Percentiles rank a stretch among this genome's conserved stretches.
These are phyloP conservation scores for Dendrostoma leiphaemia DNA, from an alignment of 2,329 filamentous ascomycete genomes.

Conservation along the genomic window DNA sequence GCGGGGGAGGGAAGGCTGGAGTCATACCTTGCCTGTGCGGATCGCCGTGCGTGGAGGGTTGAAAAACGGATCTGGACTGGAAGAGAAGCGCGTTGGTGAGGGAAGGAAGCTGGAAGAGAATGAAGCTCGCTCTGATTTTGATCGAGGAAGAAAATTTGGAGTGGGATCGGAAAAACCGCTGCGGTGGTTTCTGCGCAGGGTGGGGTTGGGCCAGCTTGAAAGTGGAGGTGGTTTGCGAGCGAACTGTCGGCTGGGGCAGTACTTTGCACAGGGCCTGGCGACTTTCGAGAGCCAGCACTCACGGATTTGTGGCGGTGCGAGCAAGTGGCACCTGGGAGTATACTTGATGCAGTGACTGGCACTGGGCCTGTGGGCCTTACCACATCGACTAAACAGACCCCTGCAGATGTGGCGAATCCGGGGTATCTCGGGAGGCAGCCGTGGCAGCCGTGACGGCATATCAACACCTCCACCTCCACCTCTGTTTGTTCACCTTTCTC, in stretches of 20 bases:
- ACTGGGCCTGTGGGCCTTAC: too few species aligned
- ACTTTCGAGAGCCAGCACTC: too few species aligned
- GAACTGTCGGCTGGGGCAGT: too few species aligned
- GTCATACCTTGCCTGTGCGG: conserved; percentile 27
- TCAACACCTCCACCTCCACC: not conserved
- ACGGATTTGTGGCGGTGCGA: not conserved
- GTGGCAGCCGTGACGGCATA: not conserved
- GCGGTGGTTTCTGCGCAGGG: too few species aligned
- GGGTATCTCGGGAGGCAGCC: not conserved
- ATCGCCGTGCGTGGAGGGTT: conserved; percentile 9
- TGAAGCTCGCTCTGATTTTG: conserved; percentile 6
- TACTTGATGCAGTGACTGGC: too few species aligned
- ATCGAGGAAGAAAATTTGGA: not conserved
- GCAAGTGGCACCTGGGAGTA: not conserved
- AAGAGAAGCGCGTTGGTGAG: too few species aligned
- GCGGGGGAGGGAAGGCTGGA: conserved; percentile 5
- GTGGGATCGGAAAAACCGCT: conserved; percentile 16
- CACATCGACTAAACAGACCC: not conserved
- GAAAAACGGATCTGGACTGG: not conserved
- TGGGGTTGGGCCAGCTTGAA: too few species aligned
- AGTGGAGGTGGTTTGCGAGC: not conserved
- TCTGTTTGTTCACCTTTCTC: not conserved
- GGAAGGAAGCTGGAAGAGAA: not conserved
- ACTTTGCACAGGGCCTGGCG: too few species aligned
- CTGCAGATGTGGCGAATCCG: not conserved